Evolutionary conservation across 2,329 filamentous ascomycete genomes (phyloP).

Genomic region (Parastagonospora avenae): DNA sequence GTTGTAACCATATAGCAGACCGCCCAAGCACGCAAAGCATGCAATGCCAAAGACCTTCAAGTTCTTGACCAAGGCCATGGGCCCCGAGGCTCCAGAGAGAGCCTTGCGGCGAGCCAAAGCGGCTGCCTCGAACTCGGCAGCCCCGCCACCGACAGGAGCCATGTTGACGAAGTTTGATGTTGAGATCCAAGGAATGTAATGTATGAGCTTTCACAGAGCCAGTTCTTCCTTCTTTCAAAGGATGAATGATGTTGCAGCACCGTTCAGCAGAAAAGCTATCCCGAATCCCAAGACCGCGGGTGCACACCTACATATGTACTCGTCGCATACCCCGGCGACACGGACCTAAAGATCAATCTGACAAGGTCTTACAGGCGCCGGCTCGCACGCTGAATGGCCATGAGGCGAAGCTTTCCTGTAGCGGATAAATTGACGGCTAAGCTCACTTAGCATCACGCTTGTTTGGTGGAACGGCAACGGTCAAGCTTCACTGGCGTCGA

Average conservation of each 20-base stretch:
- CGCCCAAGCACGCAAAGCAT: slow-evolving; percentile 58
- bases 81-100: slow-evolving; percentile 49
- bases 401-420: slow-evolving; percentile 9
- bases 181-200: neutral
- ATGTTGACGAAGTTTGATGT: slow-evolving; percentile 25
- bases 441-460: slow-evolving; percentile 15
- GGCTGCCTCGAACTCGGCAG: slow-evolving; percentile 46
- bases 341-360: slow-evolving; percentile 11
- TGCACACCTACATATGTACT: slow-evolving; percentile 10
- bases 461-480: slow-evolving; percentile 2
- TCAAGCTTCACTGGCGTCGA: slow-evolving; percentile 2
- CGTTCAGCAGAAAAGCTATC: neutral
- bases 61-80: slow-evolving; percentile 56
- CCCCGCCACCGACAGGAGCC: slow-evolving; percentile 45
- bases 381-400: slow-evolving; percentile 13
- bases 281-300: neutral
- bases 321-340: neutral
- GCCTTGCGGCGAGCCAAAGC: slow-evolving; percentile 49
- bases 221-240: slow-evolving; percentile 3
- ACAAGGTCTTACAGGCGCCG: slow-evolving; percentile 6
- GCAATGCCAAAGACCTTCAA: slow-evolving; percentile 60
- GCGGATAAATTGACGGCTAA: slow-evolving; percentile 25
- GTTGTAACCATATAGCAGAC: slow-evolving; percentile 71
- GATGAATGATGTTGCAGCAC: neutral
- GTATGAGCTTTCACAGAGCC: neutral